Evolutionary conservation across 2,329 filamentous ascomycete genomes (phyloP), one percentile per base, ranked within the genome.

Genomic region (Chaetomium olivaceum): DNA sequence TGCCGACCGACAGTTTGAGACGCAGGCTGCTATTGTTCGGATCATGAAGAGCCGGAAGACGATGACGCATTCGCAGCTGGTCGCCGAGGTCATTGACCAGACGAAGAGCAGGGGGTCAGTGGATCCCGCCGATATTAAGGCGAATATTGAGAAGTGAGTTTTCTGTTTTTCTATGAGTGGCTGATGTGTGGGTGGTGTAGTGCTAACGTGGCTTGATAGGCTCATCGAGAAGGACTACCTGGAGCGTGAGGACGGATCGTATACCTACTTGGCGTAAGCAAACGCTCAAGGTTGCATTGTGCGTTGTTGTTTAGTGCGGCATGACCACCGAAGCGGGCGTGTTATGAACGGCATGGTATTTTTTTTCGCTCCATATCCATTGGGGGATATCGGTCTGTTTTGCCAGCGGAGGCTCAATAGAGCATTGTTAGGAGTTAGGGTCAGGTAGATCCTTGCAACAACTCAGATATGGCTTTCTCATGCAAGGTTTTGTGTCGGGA

Each of bases 11-110:
- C 92, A 97, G 74, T 97, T 96, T 73, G 96, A 99, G 80, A 97
- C 93, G 0, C 95, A 99, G 77, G 95, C 95, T 0, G 94, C 95
- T 0, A 96, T 99, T 74, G 95, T 99, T 68, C 83, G 95, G 21
- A 96, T 99, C 74, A 93, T 99, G 91, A 99, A 99, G 87, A 91
- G 89, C 70, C 85, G 92, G 70, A 97, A 97, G 85, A 86, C 80
- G 9, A 93, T 98, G 78, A 87, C 86, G 4, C 94, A 98, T 75
- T 83, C 87, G n/a, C 91, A 96, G 76, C 80, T 99, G 29, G 91
- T 98, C 23, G 89, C 90, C 2, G 93, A 98, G 80, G 93, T 97
- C 21, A 97, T 99, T 74, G 91, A 89, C 72, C 88, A 94, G 74
- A 99, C 94, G 1, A 91, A 89, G 81, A 91, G 86, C 71, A 85